Evolutionary conservation across 2,329 filamentous ascomycete genomes (phyloP).

Genomic region (Tolypocladium cylindrosporum): DNA sequence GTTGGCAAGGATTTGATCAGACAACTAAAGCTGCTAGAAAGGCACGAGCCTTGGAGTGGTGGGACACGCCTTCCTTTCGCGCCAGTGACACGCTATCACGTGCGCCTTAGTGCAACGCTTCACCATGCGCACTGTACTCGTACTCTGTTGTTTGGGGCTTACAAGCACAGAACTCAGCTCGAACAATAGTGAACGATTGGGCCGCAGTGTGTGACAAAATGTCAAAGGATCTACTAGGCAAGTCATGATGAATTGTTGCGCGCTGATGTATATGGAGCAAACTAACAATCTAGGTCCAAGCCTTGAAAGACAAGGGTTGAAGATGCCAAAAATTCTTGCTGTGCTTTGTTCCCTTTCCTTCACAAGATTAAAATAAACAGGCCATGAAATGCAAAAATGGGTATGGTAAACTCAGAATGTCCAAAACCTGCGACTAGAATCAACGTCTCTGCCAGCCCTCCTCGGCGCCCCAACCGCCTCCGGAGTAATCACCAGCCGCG

Average conservation of each 20-base stretch:
- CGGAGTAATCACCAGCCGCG: conserved; percentile 16
- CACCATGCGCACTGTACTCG: not conserved
- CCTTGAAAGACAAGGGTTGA: too few species aligned
- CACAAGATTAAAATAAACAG: not conserved
- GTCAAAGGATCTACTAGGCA: not conserved
- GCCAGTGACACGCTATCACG: conserved; percentile 18
- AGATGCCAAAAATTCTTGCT: too few species aligned
- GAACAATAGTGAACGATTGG: not conserved
- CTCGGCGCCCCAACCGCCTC: conserved; percentile 16
- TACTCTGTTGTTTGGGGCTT: too few species aligned
- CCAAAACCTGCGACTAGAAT: not conserved
- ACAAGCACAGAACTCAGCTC: not conserved
- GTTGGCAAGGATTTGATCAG: not conserved
- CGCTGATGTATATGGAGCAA: not conserved
- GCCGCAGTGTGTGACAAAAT: not conserved
- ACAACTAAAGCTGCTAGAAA: not conserved
- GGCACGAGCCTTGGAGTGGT: not conserved
- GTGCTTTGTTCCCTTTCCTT: too few species aligned
- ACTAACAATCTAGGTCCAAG: not conserved
- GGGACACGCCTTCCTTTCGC: conserved; percentile 2
- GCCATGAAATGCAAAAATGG: not conserved
- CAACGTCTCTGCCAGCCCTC: conserved; percentile 1
- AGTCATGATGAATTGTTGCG: too few species aligned
- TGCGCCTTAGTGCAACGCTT: conserved; percentile 4
- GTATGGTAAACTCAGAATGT: not conserved